These are phyloP conservation scores for Magnolia sinica DNA, from an alignment of 164 flowering plant genomes.

Conservation along the genomic window DNA sequence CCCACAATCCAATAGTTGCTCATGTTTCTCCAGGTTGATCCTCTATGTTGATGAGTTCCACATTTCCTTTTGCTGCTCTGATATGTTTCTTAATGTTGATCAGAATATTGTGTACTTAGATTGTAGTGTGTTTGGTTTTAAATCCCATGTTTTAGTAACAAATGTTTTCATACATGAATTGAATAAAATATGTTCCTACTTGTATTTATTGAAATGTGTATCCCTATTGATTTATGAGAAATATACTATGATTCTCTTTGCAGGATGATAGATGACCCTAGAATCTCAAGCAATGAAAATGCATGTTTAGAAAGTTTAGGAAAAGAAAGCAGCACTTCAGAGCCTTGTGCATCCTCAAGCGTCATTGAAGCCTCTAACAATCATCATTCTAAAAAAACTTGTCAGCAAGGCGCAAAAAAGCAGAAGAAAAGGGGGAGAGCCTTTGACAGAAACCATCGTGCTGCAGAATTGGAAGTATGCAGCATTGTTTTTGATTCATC, in stretches of 20 bases:
- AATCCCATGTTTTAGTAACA: too few relatives aligned
- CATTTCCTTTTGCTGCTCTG: too few relatives aligned
- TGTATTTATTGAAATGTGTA: too few relatives aligned
- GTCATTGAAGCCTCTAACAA: neutral
- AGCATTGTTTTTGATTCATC: neutral
- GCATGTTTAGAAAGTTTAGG: constrained; percentile 5
- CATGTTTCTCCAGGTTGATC: too few relatives aligned
- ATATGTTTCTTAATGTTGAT: too few relatives aligned
- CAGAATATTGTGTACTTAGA: too few relatives aligned
- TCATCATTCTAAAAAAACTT: constrained; percentile 12
- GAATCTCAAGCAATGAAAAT: constrained; percentile 11
- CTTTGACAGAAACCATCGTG: constrained; percentile 27
- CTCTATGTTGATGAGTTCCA: too few relatives aligned
- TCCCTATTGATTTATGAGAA: too few relatives aligned
- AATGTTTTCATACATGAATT: too few relatives aligned
- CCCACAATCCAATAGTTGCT: too few relatives aligned
- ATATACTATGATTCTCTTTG: neutral
- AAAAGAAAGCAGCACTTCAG: constrained; percentile 9
- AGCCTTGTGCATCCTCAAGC: constrained; percentile 15
- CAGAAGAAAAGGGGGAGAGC: constrained; percentile 32
- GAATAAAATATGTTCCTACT: too few relatives aligned
- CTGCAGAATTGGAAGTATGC: constrained; percentile 29
- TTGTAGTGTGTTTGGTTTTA: too few relatives aligned
- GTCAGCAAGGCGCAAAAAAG: constrained; percentile 19
- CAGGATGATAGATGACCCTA: constrained; percentile 14